Percentiles rank a stretch among this genome's conserved stretches.
These are phyloP conservation scores for Davidsoniella neocaledoniae DNA, from an alignment of 2,329 filamentous ascomycete genomes.

Conservation along the genomic window DNA sequence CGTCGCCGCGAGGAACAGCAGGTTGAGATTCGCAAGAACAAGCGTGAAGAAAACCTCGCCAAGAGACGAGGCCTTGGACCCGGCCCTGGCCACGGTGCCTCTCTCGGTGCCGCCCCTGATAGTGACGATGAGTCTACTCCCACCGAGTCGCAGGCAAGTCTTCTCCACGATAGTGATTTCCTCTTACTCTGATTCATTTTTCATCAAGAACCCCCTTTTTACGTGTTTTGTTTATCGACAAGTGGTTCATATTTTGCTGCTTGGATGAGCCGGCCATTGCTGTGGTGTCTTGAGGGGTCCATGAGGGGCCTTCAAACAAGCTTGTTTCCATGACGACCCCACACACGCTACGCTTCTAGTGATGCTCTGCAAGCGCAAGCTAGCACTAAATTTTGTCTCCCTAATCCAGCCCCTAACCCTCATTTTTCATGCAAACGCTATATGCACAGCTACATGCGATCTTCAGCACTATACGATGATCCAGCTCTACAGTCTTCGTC, in stretches of 20 bases:
- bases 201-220: not conserved
- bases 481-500: not conserved
- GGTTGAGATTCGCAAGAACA: slow-evolving; percentile 96
- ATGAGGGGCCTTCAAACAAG: slow-evolving; percentile 10
- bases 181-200: slow-evolving; percentile 13
- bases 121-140: slow-evolving; percentile 94
- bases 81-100: slow-evolving; percentile 64
- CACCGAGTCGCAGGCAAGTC: slow-evolving; percentile 83
- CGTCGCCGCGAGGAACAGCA: slow-evolving; percentile 97
- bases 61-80: slow-evolving; percentile 90
- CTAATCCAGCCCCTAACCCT: not conserved
- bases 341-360: not conserved
- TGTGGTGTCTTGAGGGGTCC: slow-evolving; percentile 1
- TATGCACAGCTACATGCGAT: slow-evolving; percentile 1
- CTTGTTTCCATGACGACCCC: slow-evolving; percentile 13
- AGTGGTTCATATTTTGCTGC: not conserved
- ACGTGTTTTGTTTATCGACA: not conserved
- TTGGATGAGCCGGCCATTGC: not conserved
- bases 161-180: not conserved
- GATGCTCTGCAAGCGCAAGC: not conserved
- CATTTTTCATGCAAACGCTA: not conserved
- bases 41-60: slow-evolving; percentile 96
- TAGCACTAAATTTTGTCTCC: not conserved
- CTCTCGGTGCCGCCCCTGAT: slow-evolving; percentile 75
- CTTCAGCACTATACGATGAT: not conserved